A percentile compares a stretch with the other conserved stretches of the same genome.
These are phyloP conservation scores for Neltuma alba DNA, from an alignment of 306 rosid species.

Conservation along the genomic window DNA sequence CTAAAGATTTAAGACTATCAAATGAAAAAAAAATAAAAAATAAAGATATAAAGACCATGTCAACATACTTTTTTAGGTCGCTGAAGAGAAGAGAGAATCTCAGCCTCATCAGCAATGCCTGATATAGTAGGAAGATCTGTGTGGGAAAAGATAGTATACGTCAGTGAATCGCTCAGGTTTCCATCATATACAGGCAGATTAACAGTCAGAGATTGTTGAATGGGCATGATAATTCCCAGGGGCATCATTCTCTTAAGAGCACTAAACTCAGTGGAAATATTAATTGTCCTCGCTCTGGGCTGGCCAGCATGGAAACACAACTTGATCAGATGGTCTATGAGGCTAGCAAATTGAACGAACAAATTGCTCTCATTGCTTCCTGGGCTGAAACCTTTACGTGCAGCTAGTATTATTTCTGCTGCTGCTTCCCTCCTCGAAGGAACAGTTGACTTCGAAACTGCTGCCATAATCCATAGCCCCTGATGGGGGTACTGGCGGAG, in stretches of 20 bases:
- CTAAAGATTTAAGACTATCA: conserved; percentile 16
- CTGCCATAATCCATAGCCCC: conserved; percentile 98
- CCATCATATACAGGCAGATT: conserved; percentile 81
- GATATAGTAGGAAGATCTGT: conserved; percentile 89
- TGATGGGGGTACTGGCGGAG: conserved; percentile 88
- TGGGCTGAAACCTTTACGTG: conserved; percentile 69
- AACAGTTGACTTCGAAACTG: conserved; percentile 93
- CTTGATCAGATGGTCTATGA: conserved; percentile 89
- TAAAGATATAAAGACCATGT: conserved; percentile 21
- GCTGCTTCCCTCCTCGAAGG: conserved; percentile 96
- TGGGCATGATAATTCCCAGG: conserved; percentile 91
- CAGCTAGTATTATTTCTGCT: conserved; percentile 89
- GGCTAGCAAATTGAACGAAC: conserved; percentile 85
- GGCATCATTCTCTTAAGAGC: conserved; percentile 99
- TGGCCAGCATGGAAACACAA: conserved; percentile 94
- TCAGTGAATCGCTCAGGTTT: conserved; percentile 58
- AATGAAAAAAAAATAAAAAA: conserved; percentile 23
- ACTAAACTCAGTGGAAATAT: conserved; percentile 87
- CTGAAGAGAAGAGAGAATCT: conserved; percentile 96
- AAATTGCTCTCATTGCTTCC: conserved; percentile 76
- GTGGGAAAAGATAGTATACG: conserved; percentile 72
- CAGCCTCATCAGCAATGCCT: conserved; percentile 96
- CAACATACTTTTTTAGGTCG: conserved; percentile 83
- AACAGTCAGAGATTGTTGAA: conserved; percentile 86
- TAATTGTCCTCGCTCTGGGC: conserved; percentile 74